phyloP scores from a whole-genome alignment of 768 basidiomycete genomes.

The Calocybe cyanea region DNA sequence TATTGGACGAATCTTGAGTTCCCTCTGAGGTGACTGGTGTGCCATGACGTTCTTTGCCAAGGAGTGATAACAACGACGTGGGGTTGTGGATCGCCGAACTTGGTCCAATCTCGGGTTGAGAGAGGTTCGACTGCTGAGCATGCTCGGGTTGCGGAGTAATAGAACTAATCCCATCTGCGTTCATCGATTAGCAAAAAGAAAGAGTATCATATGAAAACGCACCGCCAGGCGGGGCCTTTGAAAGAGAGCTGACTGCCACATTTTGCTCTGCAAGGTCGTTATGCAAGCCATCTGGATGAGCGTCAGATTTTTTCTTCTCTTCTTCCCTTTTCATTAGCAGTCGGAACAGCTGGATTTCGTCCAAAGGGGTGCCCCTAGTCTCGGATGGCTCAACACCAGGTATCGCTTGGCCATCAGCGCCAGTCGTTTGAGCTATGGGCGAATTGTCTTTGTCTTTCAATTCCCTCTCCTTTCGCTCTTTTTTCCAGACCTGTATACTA shows the following conservation, averaged over 20 bases:
- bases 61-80: constrained; percentile 8
- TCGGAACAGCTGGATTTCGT: constrained; percentile 84
- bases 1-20: not conserved
- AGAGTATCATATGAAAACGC: not conserved
- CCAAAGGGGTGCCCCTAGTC: constrained; percentile 43
- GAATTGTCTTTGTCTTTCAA: constrained; percentile 44
- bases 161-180: not conserved
- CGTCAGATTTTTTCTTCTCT: constrained; percentile 36
- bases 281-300: constrained; percentile 5
- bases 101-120: constrained; percentile 10
- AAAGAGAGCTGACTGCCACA: too few relatives aligned
- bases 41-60: constrained; percentile 8
- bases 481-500: constrained; percentile 86
- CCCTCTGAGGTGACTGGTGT: not conserved
- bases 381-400: constrained; percentile 15
- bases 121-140: not conserved
- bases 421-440: constrained; percentile 5
- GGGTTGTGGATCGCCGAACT: not conserved
- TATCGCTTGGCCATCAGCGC: constrained; percentile 5
- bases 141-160: constrained; percentile 2
- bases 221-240: not conserved
- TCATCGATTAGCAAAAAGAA: not conserved
- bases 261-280: not conserved
- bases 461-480: constrained; percentile 75
- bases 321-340: constrained; percentile 80